Percentiles rank a stretch among this genome's conserved stretches.
phyloP scores from a whole-genome alignment of 805 yeast genomes.

The Candida broadrunensis region DNA sequence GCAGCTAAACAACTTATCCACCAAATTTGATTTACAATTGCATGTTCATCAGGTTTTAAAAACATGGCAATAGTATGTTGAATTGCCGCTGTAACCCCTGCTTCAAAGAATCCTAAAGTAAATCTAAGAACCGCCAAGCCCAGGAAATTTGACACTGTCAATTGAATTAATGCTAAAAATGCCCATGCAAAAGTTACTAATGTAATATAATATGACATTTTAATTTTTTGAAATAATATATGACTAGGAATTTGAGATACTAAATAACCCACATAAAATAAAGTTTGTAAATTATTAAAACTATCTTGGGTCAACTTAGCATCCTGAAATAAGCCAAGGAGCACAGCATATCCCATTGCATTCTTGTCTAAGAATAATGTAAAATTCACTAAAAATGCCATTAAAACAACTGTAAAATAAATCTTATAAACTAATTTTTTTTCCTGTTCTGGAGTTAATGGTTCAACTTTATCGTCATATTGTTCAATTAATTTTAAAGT shows the following conservation, averaged over 20 bases:
- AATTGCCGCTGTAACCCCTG: constrained; percentile 24
- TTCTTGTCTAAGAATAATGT: constrained; percentile 51
- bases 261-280: constrained; percentile 49
- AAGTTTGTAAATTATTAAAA: constrained; percentile 48
- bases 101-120: constrained; percentile 40
- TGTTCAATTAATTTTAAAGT: constrained; percentile 19
- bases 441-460: constrained; percentile 10
- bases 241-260: constrained; percentile 46
- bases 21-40: constrained; percentile 52
- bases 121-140: constrained; percentile 49
- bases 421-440: constrained; percentile 8
- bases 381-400: constrained; percentile 26
- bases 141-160: constrained; percentile 41
- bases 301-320: constrained; percentile 41
- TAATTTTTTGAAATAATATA: constrained; percentile 41
- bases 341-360: constrained; percentile 47
- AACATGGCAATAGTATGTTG: constrained; percentile 50
- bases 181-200: constrained; percentile 43
- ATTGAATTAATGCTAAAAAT: constrained; percentile 42
- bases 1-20: constrained; percentile 50
- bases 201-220: constrained; percentile 38
- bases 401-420: constrained; percentile 15
- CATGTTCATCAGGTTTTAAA: constrained; percentile 43
- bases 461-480: constrained; percentile 7
- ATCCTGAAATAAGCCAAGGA: constrained; percentile 46